These are phyloP conservation scores for Eragrostis tef DNA, from an alignment of 202 grass and related monocot genomes.

Conservation along the genomic window DNA sequence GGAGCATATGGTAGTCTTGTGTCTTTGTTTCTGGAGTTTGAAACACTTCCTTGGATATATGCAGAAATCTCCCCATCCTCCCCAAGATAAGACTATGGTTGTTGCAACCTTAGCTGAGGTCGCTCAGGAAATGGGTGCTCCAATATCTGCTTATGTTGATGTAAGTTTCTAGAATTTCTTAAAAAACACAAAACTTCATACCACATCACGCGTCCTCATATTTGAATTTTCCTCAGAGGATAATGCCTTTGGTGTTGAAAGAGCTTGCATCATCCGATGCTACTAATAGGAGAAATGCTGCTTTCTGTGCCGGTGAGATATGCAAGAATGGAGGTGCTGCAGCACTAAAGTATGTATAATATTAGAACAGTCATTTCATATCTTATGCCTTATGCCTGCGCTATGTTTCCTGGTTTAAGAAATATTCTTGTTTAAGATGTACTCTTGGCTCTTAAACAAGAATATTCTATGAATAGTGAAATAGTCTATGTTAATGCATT, in stretches of 20 bases:
- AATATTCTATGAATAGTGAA: no score
- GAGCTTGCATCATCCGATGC: slow-evolving; percentile 84
- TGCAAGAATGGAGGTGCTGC: slow-evolving; percentile 84
- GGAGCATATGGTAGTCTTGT: slow-evolving; percentile 7
- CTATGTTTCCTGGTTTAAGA: not conserved
- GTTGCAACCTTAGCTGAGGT: slow-evolving; percentile 96
- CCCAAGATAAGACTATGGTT: slow-evolving; percentile 98
- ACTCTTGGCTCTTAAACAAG: no score
- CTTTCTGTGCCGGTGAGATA: slow-evolving; percentile 94
- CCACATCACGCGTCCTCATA: slow-evolving; percentile 32
- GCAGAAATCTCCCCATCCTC: slow-evolving; percentile 92
- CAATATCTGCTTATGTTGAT: slow-evolving; percentile 93
- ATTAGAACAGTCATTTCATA: slow-evolving; percentile 22
- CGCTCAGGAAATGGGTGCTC: slow-evolving; percentile 89
- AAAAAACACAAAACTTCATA: not conserved
- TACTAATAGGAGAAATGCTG: slow-evolving; percentile 96
- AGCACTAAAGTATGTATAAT: slow-evolving; percentile 73
- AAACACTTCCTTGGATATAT: slow-evolving; percentile 48
- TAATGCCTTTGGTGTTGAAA: slow-evolving; percentile 98
- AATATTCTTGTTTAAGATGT: not conserved
- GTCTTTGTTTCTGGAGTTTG: no score
- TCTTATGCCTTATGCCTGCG: not conserved
- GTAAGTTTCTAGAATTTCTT: slow-evolving; percentile 60
- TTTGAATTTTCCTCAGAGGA: slow-evolving; percentile 70
- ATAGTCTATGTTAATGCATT: no score